phyloP scores from a whole-genome alignment of 225 moss, liverwort and hornwort genomes.

The Physcomitrellopsis africana region DNA sequence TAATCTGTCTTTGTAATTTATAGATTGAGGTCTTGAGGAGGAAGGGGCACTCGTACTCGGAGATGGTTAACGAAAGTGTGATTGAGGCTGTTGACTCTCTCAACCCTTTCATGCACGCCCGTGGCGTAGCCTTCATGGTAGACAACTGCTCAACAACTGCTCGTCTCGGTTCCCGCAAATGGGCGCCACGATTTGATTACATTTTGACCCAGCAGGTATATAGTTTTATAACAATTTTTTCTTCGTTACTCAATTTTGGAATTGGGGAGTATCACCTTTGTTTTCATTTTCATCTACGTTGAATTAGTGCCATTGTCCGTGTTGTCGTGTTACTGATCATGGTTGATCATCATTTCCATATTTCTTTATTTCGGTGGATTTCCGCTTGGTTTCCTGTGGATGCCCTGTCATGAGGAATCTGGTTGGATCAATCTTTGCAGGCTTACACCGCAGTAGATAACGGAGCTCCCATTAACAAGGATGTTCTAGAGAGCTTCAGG shows the following conservation, averaged over 20 bases:
- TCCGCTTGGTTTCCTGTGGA: background rate
- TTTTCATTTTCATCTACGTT: no score
- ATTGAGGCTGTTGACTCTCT: constrained; percentile 97
- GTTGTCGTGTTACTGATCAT: no score
- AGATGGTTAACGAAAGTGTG: constrained; percentile 97
- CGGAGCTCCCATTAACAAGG: constrained; percentile 74
- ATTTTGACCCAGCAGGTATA: constrained; percentile 90
- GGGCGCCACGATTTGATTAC: constrained; percentile 95
- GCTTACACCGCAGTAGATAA: constrained; percentile 86
- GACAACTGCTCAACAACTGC: constrained; percentile 99
- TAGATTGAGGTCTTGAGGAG: constrained; percentile 93
- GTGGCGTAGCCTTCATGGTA: constrained; percentile 98
- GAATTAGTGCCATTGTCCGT: no score
- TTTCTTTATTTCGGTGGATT: no score
- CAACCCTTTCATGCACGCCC: constrained; percentile 96
- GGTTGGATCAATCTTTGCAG: constrained; percentile 42
- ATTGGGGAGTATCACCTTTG: no score
- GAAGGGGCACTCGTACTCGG: constrained; percentile 97
- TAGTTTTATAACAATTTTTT: background rate
- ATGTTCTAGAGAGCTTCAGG: constrained; percentile 77
- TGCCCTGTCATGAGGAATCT: background rate
- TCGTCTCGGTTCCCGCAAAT: constrained; percentile 92
- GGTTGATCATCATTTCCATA: no score
- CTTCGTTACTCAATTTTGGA: no score
- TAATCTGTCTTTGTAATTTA: constrained; percentile 4